Evolutionary conservation across 163 green algal species (phyloP), one percentile per base, ranked within the genome.

Genomic region (Scenedesmus sp.): DNA sequence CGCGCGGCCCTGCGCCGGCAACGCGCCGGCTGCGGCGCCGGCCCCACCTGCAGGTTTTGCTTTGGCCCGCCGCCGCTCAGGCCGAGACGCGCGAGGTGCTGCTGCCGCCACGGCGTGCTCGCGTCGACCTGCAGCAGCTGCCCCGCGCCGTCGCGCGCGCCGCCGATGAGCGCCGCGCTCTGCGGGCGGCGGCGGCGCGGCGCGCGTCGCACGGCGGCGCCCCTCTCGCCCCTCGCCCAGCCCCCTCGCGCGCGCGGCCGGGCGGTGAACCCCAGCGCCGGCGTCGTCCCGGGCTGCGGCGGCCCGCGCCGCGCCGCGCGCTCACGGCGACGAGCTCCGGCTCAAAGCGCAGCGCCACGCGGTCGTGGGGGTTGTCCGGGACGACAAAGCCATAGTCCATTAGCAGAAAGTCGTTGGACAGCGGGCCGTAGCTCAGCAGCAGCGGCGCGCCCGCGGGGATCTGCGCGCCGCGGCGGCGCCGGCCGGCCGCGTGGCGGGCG

Each of bases 321-420:
- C 60, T 72, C 26, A 82, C 63, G 33, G 69, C 62, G 11, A 75
- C 18, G 26, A 76, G 42, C 0, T 76, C 54, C 2, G 53, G 67
- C 28, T 88, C 84, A 56, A 88, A 91, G 33, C 75, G 48, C 33
- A 91, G 78, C 31, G 81, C 74, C 33, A 91, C 86, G 3, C 70
- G 70, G 78, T 98, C 94, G 64, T 94, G 76, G 0, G 88, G 89
- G 80, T 97, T 98, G 77, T 70, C 70, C 0, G 65, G 51, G 0
- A 95, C 64, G 0, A 98, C 57, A 78, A 98, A 98, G 54, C 90
- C 77, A 50, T 83, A 82, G 63, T 81, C 74, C 56, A 97, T 86
- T 6, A 98, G 84, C 28, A 98, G 71, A 44, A 93, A 91, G 84
- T 97, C 92, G 67, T 98, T 98, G 70, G 33, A 51, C 15, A 98